phyloP scores from a whole-genome alignment of 2,329 filamentous ascomycete species.

The Microsporum audouinii region DNA sequence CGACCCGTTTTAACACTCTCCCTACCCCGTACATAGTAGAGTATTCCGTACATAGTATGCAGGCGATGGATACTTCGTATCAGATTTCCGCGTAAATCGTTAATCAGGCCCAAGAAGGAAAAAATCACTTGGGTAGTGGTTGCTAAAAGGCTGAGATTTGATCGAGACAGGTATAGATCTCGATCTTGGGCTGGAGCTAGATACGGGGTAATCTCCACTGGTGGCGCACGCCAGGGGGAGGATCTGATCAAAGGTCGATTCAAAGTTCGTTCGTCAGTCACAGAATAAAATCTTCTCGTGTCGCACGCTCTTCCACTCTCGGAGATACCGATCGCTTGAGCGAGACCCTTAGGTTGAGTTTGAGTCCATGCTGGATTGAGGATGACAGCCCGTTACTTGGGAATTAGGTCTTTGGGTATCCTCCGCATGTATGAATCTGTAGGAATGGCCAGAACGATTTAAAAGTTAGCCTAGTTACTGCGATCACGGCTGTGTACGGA shows the following conservation, averaged over 20 bases:
- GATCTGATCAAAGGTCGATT: neutral
- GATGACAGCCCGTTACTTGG: neutral
- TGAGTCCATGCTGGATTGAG: neutral
- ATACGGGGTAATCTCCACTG: neutral
- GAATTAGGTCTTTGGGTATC: neutral
- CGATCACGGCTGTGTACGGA: too few relatives aligned
- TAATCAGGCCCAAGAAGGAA: neutral
- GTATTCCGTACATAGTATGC: neutral
- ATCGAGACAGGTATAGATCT: neutral
- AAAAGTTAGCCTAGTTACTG: neutral
- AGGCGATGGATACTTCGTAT: neutral
- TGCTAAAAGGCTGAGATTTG: neutral
- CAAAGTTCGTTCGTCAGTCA: neutral
- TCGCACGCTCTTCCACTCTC: neutral
- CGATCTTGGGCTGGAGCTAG: neutral
- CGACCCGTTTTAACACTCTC: neutral
- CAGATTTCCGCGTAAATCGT: neutral
- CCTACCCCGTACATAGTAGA: too few relatives aligned
- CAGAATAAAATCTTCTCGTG: neutral
- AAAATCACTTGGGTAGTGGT: neutral
- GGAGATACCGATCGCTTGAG: neutral
- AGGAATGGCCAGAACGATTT: neutral
- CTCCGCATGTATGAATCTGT: too few relatives aligned
- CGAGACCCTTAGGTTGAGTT: neutral
- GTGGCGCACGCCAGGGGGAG: neutral